Percentiles rank a stretch among this genome's conserved stretches.
phyloP scores from a whole-genome alignment of 495 filamentous ascomycete species.

The Staphylotrichum longicolle region DNA sequence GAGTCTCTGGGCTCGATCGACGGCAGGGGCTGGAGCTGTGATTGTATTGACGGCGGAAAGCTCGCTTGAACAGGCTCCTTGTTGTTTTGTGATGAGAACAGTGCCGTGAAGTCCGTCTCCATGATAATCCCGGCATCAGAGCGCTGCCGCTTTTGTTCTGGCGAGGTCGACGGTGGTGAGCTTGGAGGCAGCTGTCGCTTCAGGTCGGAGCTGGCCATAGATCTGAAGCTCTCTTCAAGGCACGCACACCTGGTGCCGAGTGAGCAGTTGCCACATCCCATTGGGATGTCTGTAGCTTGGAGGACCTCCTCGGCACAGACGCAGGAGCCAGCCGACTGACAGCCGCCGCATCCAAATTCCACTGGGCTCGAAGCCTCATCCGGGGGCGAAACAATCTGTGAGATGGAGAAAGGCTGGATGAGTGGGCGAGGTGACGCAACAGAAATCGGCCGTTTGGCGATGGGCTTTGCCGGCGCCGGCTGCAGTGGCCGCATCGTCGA shows the following conservation, averaged over 20 bases:
- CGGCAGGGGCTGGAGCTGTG: conserved; percentile 31
- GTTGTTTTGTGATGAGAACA: conserved; percentile 49
- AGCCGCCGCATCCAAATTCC: conserved; percentile 50
- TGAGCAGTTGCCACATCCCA: conserved; percentile 66
- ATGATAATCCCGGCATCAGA: conserved; percentile 35
- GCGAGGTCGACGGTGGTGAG: conserved; percentile 46
- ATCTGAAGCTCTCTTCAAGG: conserved; percentile 61
- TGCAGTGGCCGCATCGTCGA: conserved; percentile 27
- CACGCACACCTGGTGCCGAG: conserved; percentile 61
- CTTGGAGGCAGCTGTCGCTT: conserved; percentile 43
- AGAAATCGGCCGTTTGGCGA: background rate
- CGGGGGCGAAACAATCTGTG: conserved; percentile 49
- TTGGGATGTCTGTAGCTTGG: conserved; percentile 33
- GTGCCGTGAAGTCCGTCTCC: conserved; percentile 72
- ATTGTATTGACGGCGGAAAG: conserved; percentile 23
- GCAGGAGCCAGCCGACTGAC: conserved; percentile 48
- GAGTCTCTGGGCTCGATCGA: conserved; percentile 52
- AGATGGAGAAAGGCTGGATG: conserved; percentile 43
- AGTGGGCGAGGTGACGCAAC: conserved; percentile 34
- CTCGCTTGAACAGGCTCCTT: conserved; percentile 8
- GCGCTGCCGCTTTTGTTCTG: conserved; percentile 54
- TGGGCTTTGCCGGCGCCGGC: conserved; percentile 19
- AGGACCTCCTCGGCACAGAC: conserved; percentile 54
- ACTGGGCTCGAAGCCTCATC: conserved; percentile 33
- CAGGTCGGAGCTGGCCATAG: conserved; percentile 29